Evolutionary conservation across 257 asterid genomes (phyloP).

Genomic region (Leonotis leonurus): DNA sequence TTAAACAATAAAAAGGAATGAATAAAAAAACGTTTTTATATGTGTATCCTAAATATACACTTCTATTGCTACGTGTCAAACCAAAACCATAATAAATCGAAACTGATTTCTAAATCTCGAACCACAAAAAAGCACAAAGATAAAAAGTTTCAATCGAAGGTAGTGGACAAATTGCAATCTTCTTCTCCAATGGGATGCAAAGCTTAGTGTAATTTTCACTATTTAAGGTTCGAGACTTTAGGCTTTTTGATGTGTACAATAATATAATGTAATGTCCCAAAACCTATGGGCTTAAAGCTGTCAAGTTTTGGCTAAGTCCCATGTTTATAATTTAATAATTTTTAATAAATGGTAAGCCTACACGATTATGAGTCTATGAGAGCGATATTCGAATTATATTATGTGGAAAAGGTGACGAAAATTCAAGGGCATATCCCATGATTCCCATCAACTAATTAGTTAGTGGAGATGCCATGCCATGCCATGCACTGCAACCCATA

Average conservation of each 20-base stretch:
- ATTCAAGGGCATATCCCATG: slow-evolving; percentile 31
- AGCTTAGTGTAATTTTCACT: slow-evolving; percentile 22
- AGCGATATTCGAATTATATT: background rate
- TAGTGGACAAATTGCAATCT: background rate
- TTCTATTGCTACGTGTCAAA: background rate
- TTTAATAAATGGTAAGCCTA: background rate
- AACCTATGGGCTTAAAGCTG: slow-evolving; percentile 29
- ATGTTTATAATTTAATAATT: background rate
- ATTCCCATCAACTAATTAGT: slow-evolving; percentile 39
- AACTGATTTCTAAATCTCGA: background rate
- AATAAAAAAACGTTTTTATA: no score
- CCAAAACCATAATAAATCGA: background rate
- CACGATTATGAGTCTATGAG: slow-evolving; percentile 7
- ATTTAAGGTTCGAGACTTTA: slow-evolving; percentile 20
- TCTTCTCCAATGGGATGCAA: slow-evolving; percentile 13
- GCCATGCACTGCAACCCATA: slow-evolving; percentile 18
- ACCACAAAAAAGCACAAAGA: background rate
- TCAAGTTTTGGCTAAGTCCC: slow-evolving; percentile 23
- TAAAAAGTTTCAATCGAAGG: background rate
- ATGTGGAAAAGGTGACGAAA: slow-evolving; percentile 11
- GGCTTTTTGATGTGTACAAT: slow-evolving; percentile 3
- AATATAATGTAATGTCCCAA: no score
- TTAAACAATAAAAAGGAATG: no score
- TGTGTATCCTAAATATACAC: no score
- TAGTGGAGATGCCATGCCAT: no score